Conservation (phyloP, 164 flowering plant genomes). For the Malania oleifera region DNA sequence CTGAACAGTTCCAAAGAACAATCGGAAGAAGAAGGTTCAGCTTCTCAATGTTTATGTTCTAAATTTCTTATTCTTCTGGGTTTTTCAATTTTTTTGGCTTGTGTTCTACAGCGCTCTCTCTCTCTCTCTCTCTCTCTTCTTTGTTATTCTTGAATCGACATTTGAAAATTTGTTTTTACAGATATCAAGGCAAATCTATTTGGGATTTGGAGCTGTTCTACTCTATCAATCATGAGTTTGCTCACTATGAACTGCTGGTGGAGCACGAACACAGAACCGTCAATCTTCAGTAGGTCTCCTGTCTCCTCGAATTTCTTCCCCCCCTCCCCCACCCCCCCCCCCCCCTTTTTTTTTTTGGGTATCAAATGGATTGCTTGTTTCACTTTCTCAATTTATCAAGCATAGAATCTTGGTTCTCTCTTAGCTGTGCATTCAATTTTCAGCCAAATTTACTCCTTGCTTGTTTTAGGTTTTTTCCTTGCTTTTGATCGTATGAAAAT, state of each 20-base stretch:
- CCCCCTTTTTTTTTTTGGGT: conserved; percentile 2
- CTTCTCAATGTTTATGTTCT: no score
- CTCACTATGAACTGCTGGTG: conserved; percentile 7
- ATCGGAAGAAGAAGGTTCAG: no score
- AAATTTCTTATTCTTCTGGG: no score
- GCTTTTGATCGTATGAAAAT: conserved; percentile 1
- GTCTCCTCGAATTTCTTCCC: not conserved
- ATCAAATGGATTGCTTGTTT: no score
- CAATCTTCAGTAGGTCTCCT: conserved; percentile 7
- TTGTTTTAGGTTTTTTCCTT: not conserved
- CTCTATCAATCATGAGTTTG: conserved; percentile 9
- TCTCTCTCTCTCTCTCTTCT: no score
- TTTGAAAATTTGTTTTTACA: not conserved
- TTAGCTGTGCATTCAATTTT: not conserved
- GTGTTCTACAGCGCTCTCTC: no score
- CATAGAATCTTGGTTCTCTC: not conserved
- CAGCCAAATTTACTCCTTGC: not conserved
- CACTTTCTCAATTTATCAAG: not conserved
- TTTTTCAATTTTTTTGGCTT: no score
- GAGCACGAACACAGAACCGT: not conserved
- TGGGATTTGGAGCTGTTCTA: conserved; percentile 4
- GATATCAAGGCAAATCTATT: not conserved
- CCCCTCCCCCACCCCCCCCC: not conserved
- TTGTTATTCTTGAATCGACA: no score
- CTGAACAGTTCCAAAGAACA: no score